Conservation (phyloP, 139 green algal species). For the Tetratostichococcus sp. region DNA sequence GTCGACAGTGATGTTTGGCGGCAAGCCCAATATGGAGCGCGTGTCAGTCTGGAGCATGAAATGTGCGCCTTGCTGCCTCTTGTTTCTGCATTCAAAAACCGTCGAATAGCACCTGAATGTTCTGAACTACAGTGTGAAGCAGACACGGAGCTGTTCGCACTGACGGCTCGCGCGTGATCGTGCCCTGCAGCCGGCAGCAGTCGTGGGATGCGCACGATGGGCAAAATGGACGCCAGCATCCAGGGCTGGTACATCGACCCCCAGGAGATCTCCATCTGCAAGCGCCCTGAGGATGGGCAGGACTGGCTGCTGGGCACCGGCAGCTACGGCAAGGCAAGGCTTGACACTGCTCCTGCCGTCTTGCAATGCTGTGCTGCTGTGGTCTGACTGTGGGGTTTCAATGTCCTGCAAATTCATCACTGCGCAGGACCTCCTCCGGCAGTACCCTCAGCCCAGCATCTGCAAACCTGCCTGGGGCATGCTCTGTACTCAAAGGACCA, state of each 20-base stretch:
- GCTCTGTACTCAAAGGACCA: too few relatives aligned
- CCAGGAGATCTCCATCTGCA: background rate
- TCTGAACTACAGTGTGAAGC: too few relatives aligned
- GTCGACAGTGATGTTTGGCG: background rate
- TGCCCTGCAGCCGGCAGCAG: background rate
- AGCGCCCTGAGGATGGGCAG: background rate
- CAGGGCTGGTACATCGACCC: background rate
- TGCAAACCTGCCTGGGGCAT: too few relatives aligned
- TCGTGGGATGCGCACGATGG: background rate
- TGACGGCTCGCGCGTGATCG: too few relatives aligned
- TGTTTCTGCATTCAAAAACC: too few relatives aligned
- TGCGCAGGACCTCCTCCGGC: too few relatives aligned
- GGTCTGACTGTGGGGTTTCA: too few relatives aligned
- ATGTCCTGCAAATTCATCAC: too few relatives aligned
- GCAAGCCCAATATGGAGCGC: background rate
- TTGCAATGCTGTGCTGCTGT: too few relatives aligned
- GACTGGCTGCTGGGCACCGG: background rate
- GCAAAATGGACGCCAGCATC: conserved; percentile 1
- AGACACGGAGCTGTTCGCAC: too few relatives aligned
- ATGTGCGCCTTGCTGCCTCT: background rate
- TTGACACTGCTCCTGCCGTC: background rate
- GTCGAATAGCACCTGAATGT: too few relatives aligned
- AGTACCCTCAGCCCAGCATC: too few relatives aligned
- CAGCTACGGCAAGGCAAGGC: background rate
- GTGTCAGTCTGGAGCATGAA: background rate